Conservation (phyloP, 495 filamentous ascomycete species). For the Penicillium argentinense region DNA sequence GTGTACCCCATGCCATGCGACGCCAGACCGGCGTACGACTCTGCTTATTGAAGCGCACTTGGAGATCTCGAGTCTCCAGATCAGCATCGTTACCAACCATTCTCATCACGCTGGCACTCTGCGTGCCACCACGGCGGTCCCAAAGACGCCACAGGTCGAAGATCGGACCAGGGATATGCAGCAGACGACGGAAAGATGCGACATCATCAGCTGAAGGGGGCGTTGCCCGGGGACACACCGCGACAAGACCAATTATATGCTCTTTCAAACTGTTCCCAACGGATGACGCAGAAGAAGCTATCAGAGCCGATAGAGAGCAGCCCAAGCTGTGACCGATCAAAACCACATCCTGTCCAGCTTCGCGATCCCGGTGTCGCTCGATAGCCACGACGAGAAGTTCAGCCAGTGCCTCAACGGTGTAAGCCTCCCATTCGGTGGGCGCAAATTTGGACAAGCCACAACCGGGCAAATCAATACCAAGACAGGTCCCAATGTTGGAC, state of each 20-base stretch:
- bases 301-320: slow-evolving; percentile 69
- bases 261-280: slow-evolving; percentile 49
- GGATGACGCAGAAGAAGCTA: slow-evolving; percentile 63
- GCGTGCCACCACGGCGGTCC: slow-evolving; percentile 75
- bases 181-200: slow-evolving; percentile 51
- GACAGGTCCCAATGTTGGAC: slow-evolving; percentile 80
- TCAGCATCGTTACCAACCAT: slow-evolving; percentile 78
- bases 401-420: slow-evolving; percentile 71
- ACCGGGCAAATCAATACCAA: slow-evolving; percentile 87
- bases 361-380: slow-evolving; percentile 62
- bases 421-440: slow-evolving; percentile 72
- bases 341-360: slow-evolving; percentile 70
- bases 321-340: slow-evolving; percentile 89
- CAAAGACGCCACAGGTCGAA: slow-evolving; percentile 78
- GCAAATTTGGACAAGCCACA: slow-evolving; percentile 77
- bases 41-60: slow-evolving; percentile 81
- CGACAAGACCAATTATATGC: slow-evolving; percentile 73
- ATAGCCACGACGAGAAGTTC: slow-evolving; percentile 74
- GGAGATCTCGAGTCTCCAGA: slow-evolving; percentile 70
- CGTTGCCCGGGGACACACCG: slow-evolving; percentile 71
- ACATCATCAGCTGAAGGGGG: slow-evolving; percentile 57
- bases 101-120: slow-evolving; percentile 75
- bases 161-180: slow-evolving; percentile 65
- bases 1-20: slow-evolving; percentile 73
- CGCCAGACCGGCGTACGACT: slow-evolving; percentile 79